Evolutionary conservation across 768 basidiomycete species (phyloP).

Genomic region (Suillus occidentalis): DNA sequence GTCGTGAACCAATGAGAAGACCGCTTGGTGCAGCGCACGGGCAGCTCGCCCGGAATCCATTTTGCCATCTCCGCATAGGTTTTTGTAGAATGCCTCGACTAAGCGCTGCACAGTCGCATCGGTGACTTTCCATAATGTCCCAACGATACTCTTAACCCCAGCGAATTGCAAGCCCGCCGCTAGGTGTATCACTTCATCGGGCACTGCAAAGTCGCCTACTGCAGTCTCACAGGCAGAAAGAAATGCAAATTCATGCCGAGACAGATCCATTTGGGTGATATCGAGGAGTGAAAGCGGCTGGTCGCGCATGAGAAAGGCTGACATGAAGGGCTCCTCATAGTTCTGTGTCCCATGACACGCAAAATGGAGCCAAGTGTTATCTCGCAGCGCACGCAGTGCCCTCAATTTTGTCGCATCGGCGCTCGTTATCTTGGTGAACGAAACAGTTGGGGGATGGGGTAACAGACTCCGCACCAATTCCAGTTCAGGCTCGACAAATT

Average conservation of each 20-base stretch:
- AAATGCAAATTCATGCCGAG: constrained; percentile 6
- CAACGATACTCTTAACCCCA: not conserved
- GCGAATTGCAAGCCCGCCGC: not conserved
- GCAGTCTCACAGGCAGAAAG: constrained; percentile 21
- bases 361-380: constrained; percentile 18
- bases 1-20: not conserved
- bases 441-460: not conserved
- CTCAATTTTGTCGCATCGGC: not conserved
- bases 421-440: constrained; percentile 1
- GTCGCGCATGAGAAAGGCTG: constrained; percentile 4
- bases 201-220: not conserved
- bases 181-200: not conserved
- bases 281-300: constrained; percentile 4
- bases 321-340: constrained; percentile 12
- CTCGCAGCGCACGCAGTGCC: not conserved
- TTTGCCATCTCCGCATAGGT: not conserved
- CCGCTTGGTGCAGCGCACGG: not conserved
- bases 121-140: not conserved
- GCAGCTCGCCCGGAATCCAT: not conserved
- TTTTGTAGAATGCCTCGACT: not conserved
- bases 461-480: not conserved
- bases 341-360: constrained; percentile 18
- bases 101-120: not conserved
- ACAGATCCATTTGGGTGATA: constrained; percentile 3
- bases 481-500: not conserved